A percentile compares a stretch with the other conserved stretches of the same genome.
phyloP scores from a whole-genome alignment of 176 grass and related monocot species.

The Saccharum officinarum region DNA sequence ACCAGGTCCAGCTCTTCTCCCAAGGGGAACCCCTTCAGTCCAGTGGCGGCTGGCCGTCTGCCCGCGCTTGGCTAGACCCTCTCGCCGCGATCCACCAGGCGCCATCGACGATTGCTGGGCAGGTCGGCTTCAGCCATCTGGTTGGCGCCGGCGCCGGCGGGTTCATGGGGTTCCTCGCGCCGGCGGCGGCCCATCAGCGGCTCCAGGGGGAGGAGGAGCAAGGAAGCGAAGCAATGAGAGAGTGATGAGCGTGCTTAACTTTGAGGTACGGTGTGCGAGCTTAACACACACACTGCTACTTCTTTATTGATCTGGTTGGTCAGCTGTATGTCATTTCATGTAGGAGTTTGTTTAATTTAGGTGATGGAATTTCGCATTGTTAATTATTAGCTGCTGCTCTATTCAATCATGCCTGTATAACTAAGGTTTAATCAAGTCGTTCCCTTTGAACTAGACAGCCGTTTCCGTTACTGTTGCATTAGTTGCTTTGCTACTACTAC shows the following conservation, averaged over 20 bases:
- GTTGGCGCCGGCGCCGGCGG: conserved; percentile 41
- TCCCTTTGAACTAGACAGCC: conserved; percentile 42
- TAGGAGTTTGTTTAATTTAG: conserved; percentile 37
- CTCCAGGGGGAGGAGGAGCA: conserved; percentile 80
- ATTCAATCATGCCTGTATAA: conserved; percentile 36
- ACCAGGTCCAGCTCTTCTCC: conserved; percentile 67
- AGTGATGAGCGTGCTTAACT: conserved; percentile 20
- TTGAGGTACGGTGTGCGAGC: conserved; percentile 32
- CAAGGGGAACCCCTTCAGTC: conserved; percentile 99
- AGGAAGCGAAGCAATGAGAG: conserved; percentile 41
- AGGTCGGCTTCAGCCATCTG: conserved; percentile 61
- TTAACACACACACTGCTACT: conserved; percentile 9
- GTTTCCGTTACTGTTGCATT: conserved; percentile 46
- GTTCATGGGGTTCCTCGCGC: conserved; percentile 80
- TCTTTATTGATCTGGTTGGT: conserved; percentile 18
- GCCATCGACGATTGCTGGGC: conserved; percentile 49
- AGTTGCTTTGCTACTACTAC: conserved; percentile 5
- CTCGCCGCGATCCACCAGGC: conserved; percentile 54
- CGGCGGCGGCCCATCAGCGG: conserved; percentile 49
- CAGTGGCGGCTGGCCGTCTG: conserved; percentile 64
- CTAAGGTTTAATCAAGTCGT: conserved; percentile 34
- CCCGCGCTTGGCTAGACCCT: conserved; percentile 76
- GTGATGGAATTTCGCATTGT: conserved; percentile 31
- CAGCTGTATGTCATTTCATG: conserved; percentile 60
- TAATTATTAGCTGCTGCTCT: neutral